Base-by-base conservation (phyloP, 768 basidiomycete genomes). In the Podaxis sp. region DNA sequence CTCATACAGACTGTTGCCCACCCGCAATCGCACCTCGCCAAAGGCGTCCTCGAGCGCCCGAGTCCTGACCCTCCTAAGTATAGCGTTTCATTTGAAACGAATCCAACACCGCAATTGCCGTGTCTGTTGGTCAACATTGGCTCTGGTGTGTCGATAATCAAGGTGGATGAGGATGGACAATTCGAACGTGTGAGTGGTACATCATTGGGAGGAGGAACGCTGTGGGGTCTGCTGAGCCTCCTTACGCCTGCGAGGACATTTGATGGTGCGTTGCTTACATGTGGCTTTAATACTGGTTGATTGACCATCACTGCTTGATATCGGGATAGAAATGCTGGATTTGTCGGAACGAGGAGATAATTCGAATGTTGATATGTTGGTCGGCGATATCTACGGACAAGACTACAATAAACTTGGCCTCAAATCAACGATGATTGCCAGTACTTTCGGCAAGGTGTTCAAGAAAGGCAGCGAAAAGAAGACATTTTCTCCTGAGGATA, bases 351-450 rank as follows among this genome's bases (percentile, higher is more conserved):
- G 84, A 71, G 97, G 97, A 41, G 93, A 97, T 76, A 98, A 99
- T 72, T 85, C 91, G 47, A 82, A 83, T 4, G 96, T 98, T 13
- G 97, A 99, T 74, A 98, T 98, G 96, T 88, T 98, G 53, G 96
- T 99, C 50, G 96, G 97, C 38, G 97, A 99, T 77, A 99, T 99
- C 68, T 99, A 97, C 73, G 94, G 97, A n/a, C 90, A 93, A 67
- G 97, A 98, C 77, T 98, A 98, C 77, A 88, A 85, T 74, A 90
- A 91, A 64, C 86, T 99, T 38, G 97, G 97, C 17, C 85, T 99
- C 59, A 98, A 98, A 76, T 97, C 96, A 38, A 96, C 93, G 7
- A 97, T 91, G 79, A 99, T 99, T 70, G 97, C 97, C 11, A 96
- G 94, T 66, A 93, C 94, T 24, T 98, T 99, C 75, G 97, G 97